Conservation (phyloP, 1,139 yeast species). For the Geotrichum candidum region DNA sequence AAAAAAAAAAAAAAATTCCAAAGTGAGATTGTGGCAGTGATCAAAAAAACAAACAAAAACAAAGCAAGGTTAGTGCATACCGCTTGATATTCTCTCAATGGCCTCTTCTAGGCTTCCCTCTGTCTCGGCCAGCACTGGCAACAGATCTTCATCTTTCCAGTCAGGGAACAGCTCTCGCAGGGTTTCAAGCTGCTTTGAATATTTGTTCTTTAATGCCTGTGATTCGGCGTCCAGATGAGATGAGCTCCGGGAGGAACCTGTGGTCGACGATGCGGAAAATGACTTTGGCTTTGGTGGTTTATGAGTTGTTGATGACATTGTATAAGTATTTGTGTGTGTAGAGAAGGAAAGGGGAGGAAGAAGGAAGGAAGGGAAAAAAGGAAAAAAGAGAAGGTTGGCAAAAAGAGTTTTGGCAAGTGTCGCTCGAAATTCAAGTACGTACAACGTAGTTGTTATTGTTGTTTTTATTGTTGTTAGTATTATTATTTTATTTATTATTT, state of each 20-base stretch:
- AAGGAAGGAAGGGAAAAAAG: background rate
- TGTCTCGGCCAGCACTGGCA: conserved; percentile 67
- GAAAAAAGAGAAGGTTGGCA: background rate
- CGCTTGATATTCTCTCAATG: conserved; percentile 82
- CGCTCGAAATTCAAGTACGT: background rate
- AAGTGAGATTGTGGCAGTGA: background rate
- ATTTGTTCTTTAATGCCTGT: conserved; percentile 30
- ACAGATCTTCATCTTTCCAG: conserved; percentile 85
- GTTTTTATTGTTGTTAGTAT: background rate
- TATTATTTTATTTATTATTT: background rate
- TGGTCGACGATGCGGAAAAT: conserved; percentile 12
- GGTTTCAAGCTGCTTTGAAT: conserved; percentile 46
- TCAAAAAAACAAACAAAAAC: background rate
- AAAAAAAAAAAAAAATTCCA: conserved; percentile 34
- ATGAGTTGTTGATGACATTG: conserved; percentile 16
- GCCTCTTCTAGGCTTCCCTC: conserved; percentile 69
- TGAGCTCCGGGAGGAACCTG: conserved; percentile 12
- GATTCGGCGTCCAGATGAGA: conserved; percentile 37
- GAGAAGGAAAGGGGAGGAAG: background rate
- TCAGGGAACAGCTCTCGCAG: conserved; percentile 87
- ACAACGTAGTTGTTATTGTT: background rate
- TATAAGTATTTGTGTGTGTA: conserved; percentile 6
- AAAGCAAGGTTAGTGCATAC: conserved; percentile 29
- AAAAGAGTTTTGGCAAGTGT: background rate
- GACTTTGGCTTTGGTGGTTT: conserved; percentile 19